Conservation (phyloP, 2,329 filamentous ascomycete genomes). For the Coniochaeta sp. region DNA sequence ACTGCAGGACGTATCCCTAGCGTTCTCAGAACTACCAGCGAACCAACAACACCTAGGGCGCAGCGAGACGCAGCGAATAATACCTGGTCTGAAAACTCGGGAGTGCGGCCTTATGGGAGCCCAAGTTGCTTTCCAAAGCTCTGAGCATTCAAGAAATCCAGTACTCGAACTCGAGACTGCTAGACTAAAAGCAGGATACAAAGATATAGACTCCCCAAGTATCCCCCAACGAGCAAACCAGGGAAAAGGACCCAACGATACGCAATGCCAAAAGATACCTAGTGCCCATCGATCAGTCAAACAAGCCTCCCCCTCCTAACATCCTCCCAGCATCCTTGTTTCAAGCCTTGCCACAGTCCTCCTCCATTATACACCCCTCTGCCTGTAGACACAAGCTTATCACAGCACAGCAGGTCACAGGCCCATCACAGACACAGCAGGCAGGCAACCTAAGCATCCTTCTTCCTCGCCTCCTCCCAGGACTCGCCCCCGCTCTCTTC, state of each 20-base stretch:
- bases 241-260: background rate
- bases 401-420: too few relatives aligned
- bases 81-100: background rate
- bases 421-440: background rate
- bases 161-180: background rate
- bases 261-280: background rate
- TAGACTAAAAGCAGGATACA: background rate
- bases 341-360: background rate
- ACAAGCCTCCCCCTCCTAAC: background rate
- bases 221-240: background rate
- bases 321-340: background rate
- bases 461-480: conserved; percentile 36
- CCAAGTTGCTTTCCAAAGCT: background rate
- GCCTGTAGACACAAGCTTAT: too few relatives aligned
- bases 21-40: background rate
- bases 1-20: background rate
- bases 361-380: background rate
- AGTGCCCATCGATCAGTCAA: background rate
- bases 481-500: conserved; percentile 31
- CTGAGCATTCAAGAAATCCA: background rate
- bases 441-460: conserved; percentile 19
- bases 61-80: background rate
- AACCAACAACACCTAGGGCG: background rate
- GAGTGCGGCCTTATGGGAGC: background rate
- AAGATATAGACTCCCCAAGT: background rate